Percentiles rank a stretch among this genome's conserved stretches.
phyloP scores from a whole-genome alignment of 2,329 filamentous ascomycete species.

The Colletotrichum sojae region DNA sequence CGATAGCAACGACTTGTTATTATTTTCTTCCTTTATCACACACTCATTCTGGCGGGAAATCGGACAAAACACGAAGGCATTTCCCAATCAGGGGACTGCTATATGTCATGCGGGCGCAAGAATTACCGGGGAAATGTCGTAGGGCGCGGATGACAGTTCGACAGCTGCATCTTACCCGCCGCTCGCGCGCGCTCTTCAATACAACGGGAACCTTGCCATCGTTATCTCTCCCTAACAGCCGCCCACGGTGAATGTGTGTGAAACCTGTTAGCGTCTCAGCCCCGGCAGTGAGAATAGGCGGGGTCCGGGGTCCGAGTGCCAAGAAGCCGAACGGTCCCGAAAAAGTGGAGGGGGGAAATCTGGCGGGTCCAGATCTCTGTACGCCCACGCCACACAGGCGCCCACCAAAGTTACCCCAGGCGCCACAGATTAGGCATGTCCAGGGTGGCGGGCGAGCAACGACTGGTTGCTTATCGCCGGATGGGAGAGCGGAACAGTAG shows the following conservation, averaged over 20 bases:
- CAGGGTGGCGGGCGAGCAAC: too few species aligned
- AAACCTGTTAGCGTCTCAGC: slow-evolving; percentile 39
- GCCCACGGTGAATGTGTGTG: not conserved
- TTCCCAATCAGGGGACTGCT: not conserved
- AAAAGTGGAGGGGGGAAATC: slow-evolving; percentile 5
- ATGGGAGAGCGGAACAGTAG: too few species aligned
- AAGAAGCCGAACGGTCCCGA: slow-evolving; percentile 42
- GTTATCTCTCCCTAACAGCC: slow-evolving; percentile 30
- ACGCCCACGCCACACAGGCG: too few species aligned
- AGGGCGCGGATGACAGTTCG: slow-evolving; percentile 14
- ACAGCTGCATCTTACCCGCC: slow-evolving; percentile 15
- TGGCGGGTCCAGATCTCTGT: too few species aligned
- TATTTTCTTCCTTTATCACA: not conserved
- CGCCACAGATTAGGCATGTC: too few species aligned
- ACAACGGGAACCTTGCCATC: not conserved
- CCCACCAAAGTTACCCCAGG: too few species aligned
- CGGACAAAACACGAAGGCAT: not conserved
- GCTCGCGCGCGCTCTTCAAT: slow-evolving; percentile 23
- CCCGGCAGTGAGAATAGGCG: not conserved
- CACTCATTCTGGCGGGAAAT: slow-evolving; percentile 37
- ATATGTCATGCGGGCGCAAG: not conserved
- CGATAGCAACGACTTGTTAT: not conserved
- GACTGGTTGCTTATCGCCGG: too few species aligned
- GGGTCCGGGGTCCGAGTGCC: slow-evolving; percentile 28
- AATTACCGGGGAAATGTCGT: not conserved